Evolutionary conservation across 495 filamentous ascomycete species (phyloP).

Genomic region (Penicillium paradoxum): DNA sequence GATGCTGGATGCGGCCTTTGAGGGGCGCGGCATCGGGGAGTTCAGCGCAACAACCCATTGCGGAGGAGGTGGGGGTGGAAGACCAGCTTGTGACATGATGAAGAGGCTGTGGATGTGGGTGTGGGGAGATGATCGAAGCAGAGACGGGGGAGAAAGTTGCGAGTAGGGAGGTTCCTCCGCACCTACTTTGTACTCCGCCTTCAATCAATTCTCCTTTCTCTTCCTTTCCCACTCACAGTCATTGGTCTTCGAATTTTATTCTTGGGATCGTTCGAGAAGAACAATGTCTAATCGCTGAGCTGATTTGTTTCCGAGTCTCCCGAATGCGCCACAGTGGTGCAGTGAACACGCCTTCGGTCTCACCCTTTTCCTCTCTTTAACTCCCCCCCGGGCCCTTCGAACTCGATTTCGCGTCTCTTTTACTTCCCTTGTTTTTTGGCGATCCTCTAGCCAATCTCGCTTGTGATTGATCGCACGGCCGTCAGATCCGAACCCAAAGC

Average conservation of each 20-base stretch:
- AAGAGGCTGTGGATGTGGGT: neutral
- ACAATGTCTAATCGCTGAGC: constrained; percentile 19
- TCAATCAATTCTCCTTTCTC: constrained; percentile 20
- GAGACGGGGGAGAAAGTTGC: neutral
- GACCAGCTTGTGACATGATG: constrained; percentile 27
- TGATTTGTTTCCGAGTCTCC: constrained; percentile 11
- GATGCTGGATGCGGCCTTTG: constrained; percentile 57
- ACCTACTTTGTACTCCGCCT: constrained; percentile 25
- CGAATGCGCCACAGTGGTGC: constrained; percentile 15
- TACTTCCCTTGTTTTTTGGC: neutral
- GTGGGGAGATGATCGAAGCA: constrained; percentile 3
- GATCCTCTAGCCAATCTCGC: constrained; percentile 1
- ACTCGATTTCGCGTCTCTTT: neutral
- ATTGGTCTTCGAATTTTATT: constrained; percentile 1
- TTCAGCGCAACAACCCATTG: constrained; percentile 79
- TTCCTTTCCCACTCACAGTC: constrained; percentile 2
- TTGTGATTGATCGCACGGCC: constrained; percentile 14
- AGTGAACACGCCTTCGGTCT: constrained; percentile 14
- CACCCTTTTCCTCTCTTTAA: constrained; percentile 16
- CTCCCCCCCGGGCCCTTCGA: constrained; percentile 8
- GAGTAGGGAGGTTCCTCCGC: constrained; percentile 19
- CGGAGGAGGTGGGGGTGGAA: constrained; percentile 53
- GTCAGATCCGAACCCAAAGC: constrained; percentile 4
- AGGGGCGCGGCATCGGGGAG: constrained; percentile 53
- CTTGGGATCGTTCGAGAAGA: neutral